Evolutionary conservation across 495 filamentous ascomycete genomes (phyloP), one percentile per base, ranked within the genome.

Genomic region (Tuber magnatum): DNA sequence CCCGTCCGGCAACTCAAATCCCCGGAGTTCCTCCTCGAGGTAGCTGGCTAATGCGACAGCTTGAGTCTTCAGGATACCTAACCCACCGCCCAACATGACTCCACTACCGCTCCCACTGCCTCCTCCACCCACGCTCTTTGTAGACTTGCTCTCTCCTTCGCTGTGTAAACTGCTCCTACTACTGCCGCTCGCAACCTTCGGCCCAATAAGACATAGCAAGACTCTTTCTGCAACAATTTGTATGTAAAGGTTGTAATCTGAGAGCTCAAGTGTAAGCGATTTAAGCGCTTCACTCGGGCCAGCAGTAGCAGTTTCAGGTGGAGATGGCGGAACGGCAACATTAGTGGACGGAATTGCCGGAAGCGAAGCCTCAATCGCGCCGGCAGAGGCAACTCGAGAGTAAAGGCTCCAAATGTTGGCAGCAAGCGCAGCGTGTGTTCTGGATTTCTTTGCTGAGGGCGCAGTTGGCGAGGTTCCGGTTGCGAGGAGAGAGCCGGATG

Each of bases 51-150:
- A 72, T 28, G 79, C 82, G 61, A 83, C 73, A 12, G 83, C 82
- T 80, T 83, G 78, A 4, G 81, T 80, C 74, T 83, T 83, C 74
- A 83, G 42, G 28, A 83, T 80, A 2, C 82, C 82, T 75, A 83
- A 68, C 2, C 72, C 72, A 1, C 78, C 75, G 24, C 56, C 77
- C 7, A 46, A 39, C 5, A 40, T 61, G 3, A 38, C 69, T 1
- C 38, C 44, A 18, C 51, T 39, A 2, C 73, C 69, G 43, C 73
- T 74, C 42, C 74, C 76, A 9, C 75, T 43, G 28, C 71, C 76
- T 20, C 78, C 78, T n/a, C n/a, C 48, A 16, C 72, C 65, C 12
- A 41, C 61, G 70, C 42, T 78, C 28, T 69, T 65, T 5, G 56
- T 14, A 32, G 56, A 65, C 56, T 65, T 65, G 16, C 28, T 65